Percentiles rank a stretch among this genome's conserved stretches.
Evolutionary conservation across 139 green algal genomes (phyloP).

Genomic region (Dunaliella sp.): DNA sequence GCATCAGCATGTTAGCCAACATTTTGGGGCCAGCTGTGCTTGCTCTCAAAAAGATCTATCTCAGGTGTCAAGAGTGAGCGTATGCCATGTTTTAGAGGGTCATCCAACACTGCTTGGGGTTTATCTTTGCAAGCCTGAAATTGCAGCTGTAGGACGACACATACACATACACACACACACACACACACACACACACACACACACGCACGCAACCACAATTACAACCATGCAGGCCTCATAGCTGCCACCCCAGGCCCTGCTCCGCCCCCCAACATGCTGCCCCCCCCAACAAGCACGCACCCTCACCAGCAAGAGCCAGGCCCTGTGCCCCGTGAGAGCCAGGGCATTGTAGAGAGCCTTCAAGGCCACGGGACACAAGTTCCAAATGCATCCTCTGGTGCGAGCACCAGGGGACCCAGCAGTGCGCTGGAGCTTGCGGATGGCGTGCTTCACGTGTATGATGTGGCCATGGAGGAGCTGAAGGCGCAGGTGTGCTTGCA

Average conservation of each 20-base stretch:
- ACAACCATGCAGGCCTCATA: background rate
- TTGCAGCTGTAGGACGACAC: too few relatives aligned
- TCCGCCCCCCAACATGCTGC: background rate
- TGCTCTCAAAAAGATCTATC: too few relatives aligned
- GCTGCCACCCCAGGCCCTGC: background rate
- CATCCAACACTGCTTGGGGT: too few relatives aligned
- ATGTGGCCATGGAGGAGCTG: conserved; percentile 55
- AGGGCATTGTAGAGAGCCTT: too few relatives aligned
- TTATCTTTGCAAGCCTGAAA: too few relatives aligned
- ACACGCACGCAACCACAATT: background rate
- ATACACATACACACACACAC: background rate
- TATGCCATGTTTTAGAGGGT: too few relatives aligned
- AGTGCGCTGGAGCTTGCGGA: conserved; percentile 42
- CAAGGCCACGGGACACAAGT: too few relatives aligned
- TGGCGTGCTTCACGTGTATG: conserved; percentile 50
- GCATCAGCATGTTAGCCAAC: too few relatives aligned
- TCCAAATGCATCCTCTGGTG: too few relatives aligned
- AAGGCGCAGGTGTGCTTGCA: conserved; percentile 19
- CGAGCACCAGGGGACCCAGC: background rate
- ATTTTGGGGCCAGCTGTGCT: too few relatives aligned
- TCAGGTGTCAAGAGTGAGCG: too few relatives aligned
- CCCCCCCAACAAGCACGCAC: background rate
- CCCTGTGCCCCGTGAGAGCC: too few relatives aligned
- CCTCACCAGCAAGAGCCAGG: background rate
- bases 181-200: background rate